Conservation (phyloP, 2,329 filamentous ascomycete genomes). For the Hypomyces rosellus region DNA sequence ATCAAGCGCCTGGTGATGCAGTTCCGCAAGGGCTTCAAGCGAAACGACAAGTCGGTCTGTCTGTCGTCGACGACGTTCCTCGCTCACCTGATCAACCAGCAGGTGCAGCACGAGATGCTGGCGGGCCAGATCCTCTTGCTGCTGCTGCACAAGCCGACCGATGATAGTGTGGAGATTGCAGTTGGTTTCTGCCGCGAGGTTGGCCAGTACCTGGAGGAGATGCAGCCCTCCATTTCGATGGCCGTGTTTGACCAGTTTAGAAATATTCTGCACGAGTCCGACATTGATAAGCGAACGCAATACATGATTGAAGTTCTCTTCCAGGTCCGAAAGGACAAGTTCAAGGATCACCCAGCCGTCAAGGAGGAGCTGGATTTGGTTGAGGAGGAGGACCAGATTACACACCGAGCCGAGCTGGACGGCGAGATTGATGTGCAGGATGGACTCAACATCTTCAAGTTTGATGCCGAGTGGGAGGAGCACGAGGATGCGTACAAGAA, state of each 20-base stretch:
- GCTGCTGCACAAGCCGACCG: slow-evolving; percentile 90
- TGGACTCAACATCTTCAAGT: slow-evolving; percentile 91
- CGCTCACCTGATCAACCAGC: slow-evolving; percentile 91
- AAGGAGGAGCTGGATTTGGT: slow-evolving; percentile 92
- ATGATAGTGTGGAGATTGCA: slow-evolving; percentile 96
- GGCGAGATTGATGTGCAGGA: slow-evolving; percentile 82
- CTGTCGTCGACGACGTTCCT: slow-evolving; percentile 90
- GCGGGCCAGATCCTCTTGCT: slow-evolving; percentile 87
- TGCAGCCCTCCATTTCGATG: slow-evolving; percentile 81
- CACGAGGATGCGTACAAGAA: slow-evolving; percentile 86
- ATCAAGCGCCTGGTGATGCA: slow-evolving; percentile 80
- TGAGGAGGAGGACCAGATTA: slow-evolving; percentile 97
- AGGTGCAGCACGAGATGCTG: slow-evolving; percentile 90
- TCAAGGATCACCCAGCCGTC: slow-evolving; percentile 87
- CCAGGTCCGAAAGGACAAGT: slow-evolving; percentile 91
- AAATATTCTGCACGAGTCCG: slow-evolving; percentile 90
- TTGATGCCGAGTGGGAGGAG: slow-evolving; percentile 81
- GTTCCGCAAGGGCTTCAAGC: slow-evolving; percentile 90
- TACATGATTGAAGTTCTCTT: slow-evolving; percentile 99
- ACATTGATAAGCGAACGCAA: slow-evolving; percentile 96
- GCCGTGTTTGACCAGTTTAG: slow-evolving; percentile 95
- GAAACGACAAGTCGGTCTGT: slow-evolving; percentile 96
- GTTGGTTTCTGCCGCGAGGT: slow-evolving; percentile 90
- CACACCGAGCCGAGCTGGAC: slow-evolving; percentile 75
- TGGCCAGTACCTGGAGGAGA: slow-evolving; percentile 89